Evolutionary conservation across 371 early-diverging fungal genomes (phyloP).

Genomic region (Mucor velutinosus): DNA sequence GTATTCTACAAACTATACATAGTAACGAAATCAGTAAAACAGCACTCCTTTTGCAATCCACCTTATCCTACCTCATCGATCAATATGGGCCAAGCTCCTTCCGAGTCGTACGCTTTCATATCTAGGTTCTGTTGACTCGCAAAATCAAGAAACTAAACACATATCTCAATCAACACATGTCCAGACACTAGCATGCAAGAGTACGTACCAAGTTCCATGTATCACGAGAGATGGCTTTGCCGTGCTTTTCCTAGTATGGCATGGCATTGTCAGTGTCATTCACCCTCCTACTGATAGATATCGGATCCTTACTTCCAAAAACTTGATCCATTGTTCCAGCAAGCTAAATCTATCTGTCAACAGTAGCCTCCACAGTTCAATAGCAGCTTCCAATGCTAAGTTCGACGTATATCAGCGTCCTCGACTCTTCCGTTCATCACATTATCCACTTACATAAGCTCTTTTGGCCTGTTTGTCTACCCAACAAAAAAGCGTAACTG

Average conservation of each 20-base stretch:
- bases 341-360: conserved; percentile 60
- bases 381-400: conserved; percentile 73
- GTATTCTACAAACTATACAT: conserved; percentile 21
- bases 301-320: conserved; percentile 51
- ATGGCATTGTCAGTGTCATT: not conserved
- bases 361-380: conserved; percentile 76
- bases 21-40: not conserved
- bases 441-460: conserved; percentile 62
- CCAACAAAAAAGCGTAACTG: conserved; percentile 76
- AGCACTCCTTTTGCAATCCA: not conserved
- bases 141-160: conserved; percentile 78
- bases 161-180: not conserved
- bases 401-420: not conserved
- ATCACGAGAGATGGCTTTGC: conserved; percentile 81
- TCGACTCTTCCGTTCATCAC: not conserved
- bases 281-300: not conserved
- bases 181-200: not conserved
- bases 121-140: conserved; percentile 61
- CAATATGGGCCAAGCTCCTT: conserved; percentile 84
- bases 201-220: conserved; percentile 79
- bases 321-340: conserved; percentile 75
- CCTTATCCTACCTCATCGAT: conserved; percentile 66
- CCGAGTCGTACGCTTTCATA: conserved; percentile 70
- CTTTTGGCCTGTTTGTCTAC: conserved; percentile 71
- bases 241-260: conserved; percentile 60